Conservation (phyloP, 1,284 basidiomycete species). For the Tremellales sp. region DNA sequence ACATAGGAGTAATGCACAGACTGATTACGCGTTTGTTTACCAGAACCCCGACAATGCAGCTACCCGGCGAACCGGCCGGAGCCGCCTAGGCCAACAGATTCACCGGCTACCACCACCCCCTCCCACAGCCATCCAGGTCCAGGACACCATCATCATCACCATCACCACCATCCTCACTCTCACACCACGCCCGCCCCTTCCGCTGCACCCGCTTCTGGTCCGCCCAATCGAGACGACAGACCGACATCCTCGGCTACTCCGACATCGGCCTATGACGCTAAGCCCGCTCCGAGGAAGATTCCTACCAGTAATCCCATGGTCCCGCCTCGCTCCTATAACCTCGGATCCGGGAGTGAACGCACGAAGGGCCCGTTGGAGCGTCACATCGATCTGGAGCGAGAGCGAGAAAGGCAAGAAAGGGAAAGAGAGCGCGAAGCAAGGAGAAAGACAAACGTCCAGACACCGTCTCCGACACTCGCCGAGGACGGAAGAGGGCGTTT, state of each 20-base stretch:
- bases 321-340: too few relatives aligned
- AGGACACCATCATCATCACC: constrained; percentile 14
- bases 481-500: too few relatives aligned
- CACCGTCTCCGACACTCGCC: too few relatives aligned
- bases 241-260: too few relatives aligned
- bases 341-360: too few relatives aligned
- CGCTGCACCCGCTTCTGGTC: too few relatives aligned
- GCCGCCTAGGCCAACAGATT: constrained; percentile 1
- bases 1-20: too few relatives aligned
- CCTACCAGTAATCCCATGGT: too few relatives aligned
- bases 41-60: not conserved
- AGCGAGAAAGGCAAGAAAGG: constrained; percentile 14
- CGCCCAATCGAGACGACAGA: not conserved
- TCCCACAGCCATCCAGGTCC: not conserved
- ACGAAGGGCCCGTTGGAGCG: constrained; percentile 12
- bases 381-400: constrained; percentile 8
- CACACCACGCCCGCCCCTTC: constrained; percentile 7
- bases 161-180: constrained; percentile 16
- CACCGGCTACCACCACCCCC: not conserved
- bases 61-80: not conserved
- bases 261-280: too few relatives aligned
- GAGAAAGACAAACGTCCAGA: too few relatives aligned
- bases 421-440: constrained; percentile 4
- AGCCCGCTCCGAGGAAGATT: too few relatives aligned
- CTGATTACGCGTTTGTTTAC: too few relatives aligned